These are phyloP conservation scores for Coleophoma eucalyptorum DNA, from an alignment of 2,329 filamentous ascomycete species.

Conservation along the genomic window DNA sequence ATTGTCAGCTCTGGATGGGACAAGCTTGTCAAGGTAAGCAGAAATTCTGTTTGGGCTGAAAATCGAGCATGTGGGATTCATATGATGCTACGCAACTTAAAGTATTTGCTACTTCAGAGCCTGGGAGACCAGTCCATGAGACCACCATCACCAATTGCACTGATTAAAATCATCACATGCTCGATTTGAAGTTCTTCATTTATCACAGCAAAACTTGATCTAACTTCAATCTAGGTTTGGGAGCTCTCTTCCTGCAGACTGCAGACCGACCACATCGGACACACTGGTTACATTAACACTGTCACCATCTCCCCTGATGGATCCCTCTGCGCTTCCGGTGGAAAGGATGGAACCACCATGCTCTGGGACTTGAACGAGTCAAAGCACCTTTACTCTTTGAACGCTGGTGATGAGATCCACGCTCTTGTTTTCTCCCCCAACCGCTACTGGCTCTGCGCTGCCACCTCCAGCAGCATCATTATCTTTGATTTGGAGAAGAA, in stretches of 20 bases:
- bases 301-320: slow-evolving; percentile 99
- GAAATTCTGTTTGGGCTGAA: slow-evolving; percentile 13
- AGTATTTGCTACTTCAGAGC: slow-evolving; percentile 99
- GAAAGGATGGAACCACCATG: slow-evolving; percentile 99
- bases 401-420: slow-evolving; percentile 99
- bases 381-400: slow-evolving; percentile 99
- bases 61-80: slow-evolving; percentile 35
- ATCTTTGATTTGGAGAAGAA: slow-evolving; percentile 99
- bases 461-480: slow-evolving; percentile 96
- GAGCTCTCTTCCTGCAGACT: slow-evolving; percentile 99
- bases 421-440: slow-evolving; percentile 99
- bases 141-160: slow-evolving; percentile 89
- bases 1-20: slow-evolving; percentile 99
- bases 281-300: slow-evolving; percentile 99
- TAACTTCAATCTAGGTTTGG: slow-evolving; percentile 69
- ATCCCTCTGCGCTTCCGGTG: slow-evolving; percentile 97
- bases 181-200: slow-evolving; percentile 3
- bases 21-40: slow-evolving; percentile 98
- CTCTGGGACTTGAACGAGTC: slow-evolving; percentile 99
- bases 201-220: not conserved
- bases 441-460: slow-evolving; percentile 99
- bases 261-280: slow-evolving; percentile 99
- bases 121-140: slow-evolving; percentile 80
- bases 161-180: slow-evolving; percentile 49
- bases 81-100: slow-evolving; percentile 86